Base-by-base conservation (phyloP, 2,329 filamentous ascomycete genomes). In the Ophidiomyces ophidiicola region DNA sequence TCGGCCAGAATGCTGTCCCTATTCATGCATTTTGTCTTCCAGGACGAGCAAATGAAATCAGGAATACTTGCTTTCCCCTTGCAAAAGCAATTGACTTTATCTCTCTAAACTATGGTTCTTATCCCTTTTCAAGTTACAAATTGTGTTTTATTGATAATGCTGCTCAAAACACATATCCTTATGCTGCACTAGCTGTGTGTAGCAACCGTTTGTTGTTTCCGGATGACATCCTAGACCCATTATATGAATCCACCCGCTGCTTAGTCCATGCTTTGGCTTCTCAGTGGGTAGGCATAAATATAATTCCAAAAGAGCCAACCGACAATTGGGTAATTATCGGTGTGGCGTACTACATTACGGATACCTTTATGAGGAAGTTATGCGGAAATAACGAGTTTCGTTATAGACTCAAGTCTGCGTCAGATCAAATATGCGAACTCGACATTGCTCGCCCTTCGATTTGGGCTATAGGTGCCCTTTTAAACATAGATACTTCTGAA, bases 321-420 rank as follows among this genome's bases (percentile, higher is more conserved):
- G 90, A 98, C 58, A 76, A 78, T 39, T 98, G 90, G 90, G 77
- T 92, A 14, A 80, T 88, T 8, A 73, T 90, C 39, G 92, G 88
- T 10, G 80, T 92, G 32, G 82, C 88, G 0, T 87, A 88, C 66
- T 98, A 85, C 65, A 93, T 98, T 72, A 86, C 88, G 1, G 88
- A 94, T 50, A 72, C 85, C 3, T 94, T 93, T 60, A 83, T 96
- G 73, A 84, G 80, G 57, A 80, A 78, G 48, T 69, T 98, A 2
- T 92, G 85, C 53, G 90, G 90, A 5, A 92, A 92, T 55, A 98
- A 98, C 55, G 85, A 94, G 52, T 90, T 94, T 56, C 74, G 86
- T 7, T 96, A 86, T 56, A 78, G 85, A 25, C 81, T 94, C 60
- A 96, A 96, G 61, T 69, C 75, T 25, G 74, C 84, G 59, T 78